Evolutionary conservation across 2,329 filamentous ascomycete genomes (phyloP), one percentile per base, ranked within the genome.

Genomic region (Aspergillus amoenus): DNA sequence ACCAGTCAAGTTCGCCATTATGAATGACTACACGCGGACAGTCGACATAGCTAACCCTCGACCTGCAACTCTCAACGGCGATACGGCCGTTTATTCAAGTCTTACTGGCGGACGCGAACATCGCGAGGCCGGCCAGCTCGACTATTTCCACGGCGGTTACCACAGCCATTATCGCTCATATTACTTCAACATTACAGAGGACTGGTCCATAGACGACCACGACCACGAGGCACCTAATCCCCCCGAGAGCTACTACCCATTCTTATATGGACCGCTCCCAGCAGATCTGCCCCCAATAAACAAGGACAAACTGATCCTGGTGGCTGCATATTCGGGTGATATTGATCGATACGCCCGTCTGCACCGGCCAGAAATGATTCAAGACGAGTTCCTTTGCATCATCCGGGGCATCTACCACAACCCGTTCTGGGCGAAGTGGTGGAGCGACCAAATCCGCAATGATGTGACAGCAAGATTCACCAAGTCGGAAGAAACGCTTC

Each of bases 301-400:
- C 34, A 79, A 79, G 48, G 69, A 76, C 43, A 34, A 75, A 0
- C 64, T 78, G 1, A 75, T 78, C 12, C 59, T 67, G 4, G 67
- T 72, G 51, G 73, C 76, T 0, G 76, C 75, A 0, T 78, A 71
- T 21, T 56, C 66, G 0, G 76, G 76, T 2, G 68, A 79, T 18
- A 58, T 78, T 5, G 75, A 79, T 44, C 70, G 75, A 3, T 79
- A 78, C 41, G 21, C 54, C 0, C 69, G 76, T 0, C 64, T 80
- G 0, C 63, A 66, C 15, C 62, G 72, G 9, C 74, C 71, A 3
- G 39, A 46, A 3, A 32, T 62, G 42, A 32, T 74, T 3, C 2
- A 47, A 7, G 27, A 57, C 5, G 74, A 78, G 55, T 7, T 60
- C 2, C 11, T 24, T 8, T 71, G 67, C 40, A 55, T 74, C 6